phyloP scores from a whole-genome alignment of 495 filamentous ascomycete genomes.

The Filosporella fistucella region DNA sequence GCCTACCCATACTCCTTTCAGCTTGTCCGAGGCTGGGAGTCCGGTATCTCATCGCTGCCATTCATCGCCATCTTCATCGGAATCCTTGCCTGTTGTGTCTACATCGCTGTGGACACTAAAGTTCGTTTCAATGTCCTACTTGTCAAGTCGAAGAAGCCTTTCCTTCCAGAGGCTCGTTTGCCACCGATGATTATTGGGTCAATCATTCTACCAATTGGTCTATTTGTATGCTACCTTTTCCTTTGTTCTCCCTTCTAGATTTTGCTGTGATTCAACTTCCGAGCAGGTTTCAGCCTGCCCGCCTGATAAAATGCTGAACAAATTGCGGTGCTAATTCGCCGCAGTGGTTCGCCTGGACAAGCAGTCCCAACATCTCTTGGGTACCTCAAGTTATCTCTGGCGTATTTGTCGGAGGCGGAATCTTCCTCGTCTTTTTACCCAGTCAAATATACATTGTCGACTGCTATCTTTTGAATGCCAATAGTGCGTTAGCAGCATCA shows the following conservation, averaged over 20 bases:
- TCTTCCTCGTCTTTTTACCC: conserved; percentile 54
- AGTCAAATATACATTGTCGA: conserved; percentile 63
- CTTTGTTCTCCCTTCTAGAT: no score
- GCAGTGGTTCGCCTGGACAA: conserved; percentile 66
- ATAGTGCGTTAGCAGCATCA: conserved; percentile 63
- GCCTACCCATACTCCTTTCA: conserved; percentile 57
- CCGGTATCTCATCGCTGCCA: conserved; percentile 46
- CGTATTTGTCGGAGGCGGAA: conserved; percentile 47
- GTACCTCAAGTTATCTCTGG: conserved; percentile 45
- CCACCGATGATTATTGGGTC: conserved; percentile 53
- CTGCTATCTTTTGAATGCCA: conserved; percentile 54
- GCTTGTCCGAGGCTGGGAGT: conserved; percentile 46
- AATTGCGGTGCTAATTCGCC: no score
- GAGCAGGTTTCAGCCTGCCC: no score
- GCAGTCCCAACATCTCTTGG: conserved; percentile 37
- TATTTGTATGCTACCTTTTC: no score
- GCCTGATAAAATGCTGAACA: no score
- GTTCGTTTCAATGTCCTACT: conserved; percentile 43
- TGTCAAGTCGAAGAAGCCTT: conserved; percentile 37
- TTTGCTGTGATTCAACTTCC: no score
- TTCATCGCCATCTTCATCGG: conserved; percentile 54
- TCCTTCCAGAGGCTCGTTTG: conserved; percentile 54
- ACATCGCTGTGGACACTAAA: conserved; percentile 46
- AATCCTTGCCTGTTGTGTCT: conserved; percentile 39
- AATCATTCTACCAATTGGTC: conserved; percentile 48